Conservation (phyloP, 805 yeast genomes). For the Clavispora fructus region DNA sequence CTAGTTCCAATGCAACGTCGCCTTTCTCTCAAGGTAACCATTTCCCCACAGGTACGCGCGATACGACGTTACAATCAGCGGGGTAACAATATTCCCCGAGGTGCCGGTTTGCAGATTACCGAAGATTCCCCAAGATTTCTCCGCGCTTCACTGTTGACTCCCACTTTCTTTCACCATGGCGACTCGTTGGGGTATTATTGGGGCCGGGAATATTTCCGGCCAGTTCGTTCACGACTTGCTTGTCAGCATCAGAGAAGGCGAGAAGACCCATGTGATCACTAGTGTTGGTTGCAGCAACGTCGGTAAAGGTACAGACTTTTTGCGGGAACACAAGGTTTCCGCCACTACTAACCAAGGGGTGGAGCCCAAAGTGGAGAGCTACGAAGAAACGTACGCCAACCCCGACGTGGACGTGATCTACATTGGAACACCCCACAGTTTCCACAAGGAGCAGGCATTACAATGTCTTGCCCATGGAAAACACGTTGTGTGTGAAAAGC, state of each 20-base stretch:
- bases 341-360: constrained; percentile 20
- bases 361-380: constrained; percentile 24
- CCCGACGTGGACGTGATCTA: constrained; percentile 45
- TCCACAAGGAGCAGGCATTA: constrained; percentile 43
- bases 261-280: constrained; percentile 27
- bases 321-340: constrained; percentile 15
- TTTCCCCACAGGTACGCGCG: not conserved
- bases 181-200: constrained; percentile 42
- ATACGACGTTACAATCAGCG: not conserved
- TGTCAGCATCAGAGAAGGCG: constrained; percentile 17
- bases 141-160: not conserved
- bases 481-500: constrained; percentile 53
- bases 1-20: not conserved
- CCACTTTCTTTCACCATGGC: not conserved
- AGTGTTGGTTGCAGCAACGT: constrained; percentile 36
- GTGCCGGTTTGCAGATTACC: not conserved
- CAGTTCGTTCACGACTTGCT: constrained; percentile 38
- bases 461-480: constrained; percentile 40
- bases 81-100: not conserved
- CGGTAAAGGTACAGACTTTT: constrained; percentile 32
- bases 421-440: constrained; percentile 50
- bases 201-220: constrained; percentile 46
- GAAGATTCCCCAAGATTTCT: not conserved
- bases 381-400: constrained; percentile 41
- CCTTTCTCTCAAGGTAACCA: not conserved